phyloP scores from a whole-genome alignment of 106 monocot genomes.

The Narthecium ossifragum region DNA sequence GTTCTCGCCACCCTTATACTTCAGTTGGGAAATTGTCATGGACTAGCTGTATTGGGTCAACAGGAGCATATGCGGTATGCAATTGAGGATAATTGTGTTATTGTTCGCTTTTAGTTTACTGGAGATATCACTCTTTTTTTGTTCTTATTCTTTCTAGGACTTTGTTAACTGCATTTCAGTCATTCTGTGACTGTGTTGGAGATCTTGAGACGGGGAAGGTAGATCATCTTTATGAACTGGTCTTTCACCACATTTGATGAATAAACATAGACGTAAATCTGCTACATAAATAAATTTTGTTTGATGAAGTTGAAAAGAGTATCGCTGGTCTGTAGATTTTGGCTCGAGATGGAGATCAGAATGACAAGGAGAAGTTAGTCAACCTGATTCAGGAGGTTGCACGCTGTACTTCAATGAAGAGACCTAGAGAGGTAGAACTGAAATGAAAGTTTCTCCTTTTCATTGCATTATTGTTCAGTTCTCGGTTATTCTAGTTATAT shows the following conservation, averaged over 20 bases:
- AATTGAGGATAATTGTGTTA: background rate
- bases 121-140: no score
- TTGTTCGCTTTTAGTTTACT: no score
- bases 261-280: no score
- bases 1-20: conserved; percentile 84
- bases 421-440: conserved; percentile 84
- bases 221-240: no score
- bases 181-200: conserved; percentile 98
- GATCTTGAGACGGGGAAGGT: conserved; percentile 99
- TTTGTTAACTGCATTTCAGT: conserved; percentile 76
- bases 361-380: conserved; percentile 70
- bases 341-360: conserved; percentile 66
- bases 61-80: conserved; percentile 62
- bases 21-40: conserved; percentile 85
- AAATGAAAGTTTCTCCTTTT: no score
- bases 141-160: conserved; percentile 32
- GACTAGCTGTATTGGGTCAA: conserved; percentile 39
- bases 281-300: no score
- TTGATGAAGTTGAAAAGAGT: no score
- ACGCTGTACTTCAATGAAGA: conserved; percentile 73
- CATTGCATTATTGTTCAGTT: background rate
- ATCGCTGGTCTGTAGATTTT: conserved; percentile 53
- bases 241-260: no score
- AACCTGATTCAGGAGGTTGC: conserved; percentile 76
- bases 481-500: background rate